Base-by-base conservation (phyloP, 345 rosid genomes). In the Trapa incisa region DNA sequence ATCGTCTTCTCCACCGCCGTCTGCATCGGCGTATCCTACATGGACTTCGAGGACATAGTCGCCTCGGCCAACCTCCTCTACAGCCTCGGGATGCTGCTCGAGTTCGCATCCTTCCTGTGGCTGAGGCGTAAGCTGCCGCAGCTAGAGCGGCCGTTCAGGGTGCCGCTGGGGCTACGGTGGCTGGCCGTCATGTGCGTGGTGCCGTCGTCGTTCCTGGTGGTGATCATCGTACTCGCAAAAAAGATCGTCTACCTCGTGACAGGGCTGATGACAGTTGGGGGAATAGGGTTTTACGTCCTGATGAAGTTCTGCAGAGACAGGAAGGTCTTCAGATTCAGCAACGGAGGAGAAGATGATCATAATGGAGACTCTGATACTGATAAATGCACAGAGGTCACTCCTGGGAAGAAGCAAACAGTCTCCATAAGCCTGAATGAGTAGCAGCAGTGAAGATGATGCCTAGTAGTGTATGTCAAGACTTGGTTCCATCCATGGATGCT, bases 1-100 rank as follows among this genome's bases (percentile, higher is more conserved):
- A 87, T 89, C 33, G 61, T 84, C 43, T 8, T 85, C 32, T 78
- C 90, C 1, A 79, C 84, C 12, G 48, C 70, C 61, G 81, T 87
- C 71, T 71, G 87, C 2, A 29, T 81, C 11, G 89, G 79, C 9
- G 76, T 84, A 54, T 81, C 92, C 0, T 87, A 78, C 73, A 64
- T 89, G 89, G 12, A 64, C 66, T 87, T 81, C 71, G 77, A 78
- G 0, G 85, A 81, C 65, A 85, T 87, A 2, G 77, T 89, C 41
- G 79, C 85, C 5, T 71, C 89, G 0, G 92, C 89, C 0, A 89
- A 87, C 72, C 85, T 89, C 77, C 69, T 85, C 74, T 87, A 89
- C 78, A 85, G 83, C 67, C 68, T 89, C 60, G 96, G 92, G 12
- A 89, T 89, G 93, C 68, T 85, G 37, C 37, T 89, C 67, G 96